phyloP scores from a whole-genome alignment of 2,329 filamentous ascomycete species.

The Epichloe hybrida region DNA sequence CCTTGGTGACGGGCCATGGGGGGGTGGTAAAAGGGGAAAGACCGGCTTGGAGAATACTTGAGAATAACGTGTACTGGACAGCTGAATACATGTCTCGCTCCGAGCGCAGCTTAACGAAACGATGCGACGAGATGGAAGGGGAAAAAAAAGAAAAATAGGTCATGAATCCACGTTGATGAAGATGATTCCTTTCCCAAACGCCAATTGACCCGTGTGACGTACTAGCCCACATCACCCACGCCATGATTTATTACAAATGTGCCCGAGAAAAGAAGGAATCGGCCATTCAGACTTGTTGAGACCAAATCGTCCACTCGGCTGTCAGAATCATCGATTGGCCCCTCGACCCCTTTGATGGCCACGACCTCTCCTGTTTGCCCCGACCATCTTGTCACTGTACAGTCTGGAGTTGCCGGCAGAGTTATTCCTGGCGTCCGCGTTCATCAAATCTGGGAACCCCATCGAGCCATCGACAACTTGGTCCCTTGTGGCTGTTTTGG shows the following conservation, averaged over 20 bases:
- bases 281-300: not conserved
- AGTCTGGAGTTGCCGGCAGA: conserved; percentile 24
- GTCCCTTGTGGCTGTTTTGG: conserved; percentile 15
- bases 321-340: not conserved
- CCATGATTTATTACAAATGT: not conserved
- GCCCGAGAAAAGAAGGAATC: not conserved
- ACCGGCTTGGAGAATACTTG: too few species aligned
- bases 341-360: conserved; percentile 12
- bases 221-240: too few species aligned
- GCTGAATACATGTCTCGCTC: too few species aligned
- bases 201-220: too few species aligned
- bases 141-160: too few species aligned
- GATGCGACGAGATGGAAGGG: too few species aligned
- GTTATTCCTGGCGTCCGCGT: conserved; percentile 13
- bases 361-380: conserved; percentile 14
- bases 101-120: too few species aligned
- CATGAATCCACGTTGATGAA: too few species aligned
- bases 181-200: too few species aligned
- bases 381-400: conserved; percentile 38
- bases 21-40: too few species aligned
- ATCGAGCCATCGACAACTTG: conserved; percentile 38
- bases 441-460: conserved; percentile 39
- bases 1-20: too few species aligned
- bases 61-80: too few species aligned
- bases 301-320: not conserved